Percentiles rank a stretch among this genome's conserved stretches.
phyloP scores from a whole-genome alignment of 1,284 basidiomycete genomes.

The Moesziomyces sp. region DNA sequence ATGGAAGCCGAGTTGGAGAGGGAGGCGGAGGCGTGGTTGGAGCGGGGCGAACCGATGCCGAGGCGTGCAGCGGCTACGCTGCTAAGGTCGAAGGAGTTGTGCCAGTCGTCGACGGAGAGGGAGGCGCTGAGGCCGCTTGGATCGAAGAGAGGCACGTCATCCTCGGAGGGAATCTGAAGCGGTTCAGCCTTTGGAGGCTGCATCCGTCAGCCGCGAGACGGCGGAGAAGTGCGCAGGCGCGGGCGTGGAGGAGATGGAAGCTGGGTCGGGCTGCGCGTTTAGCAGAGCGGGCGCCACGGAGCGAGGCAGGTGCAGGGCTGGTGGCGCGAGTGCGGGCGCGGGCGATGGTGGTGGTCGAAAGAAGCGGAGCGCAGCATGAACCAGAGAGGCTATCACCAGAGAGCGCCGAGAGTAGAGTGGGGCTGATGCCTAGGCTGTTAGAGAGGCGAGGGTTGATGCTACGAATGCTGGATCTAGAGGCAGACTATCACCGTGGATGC shows the following conservation, averaged over 20 bases:
- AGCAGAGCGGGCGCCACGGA: neutral
- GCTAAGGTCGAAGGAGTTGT: slow-evolving; percentile 40
- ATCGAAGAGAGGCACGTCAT: slow-evolving; percentile 49
- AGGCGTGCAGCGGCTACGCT: slow-evolving; percentile 48
- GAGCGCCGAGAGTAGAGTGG: no score
- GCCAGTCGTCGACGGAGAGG: slow-evolving; percentile 50
- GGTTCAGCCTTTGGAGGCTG: slow-evolving; percentile 35
- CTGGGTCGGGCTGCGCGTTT: neutral
- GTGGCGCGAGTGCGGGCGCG: no score
- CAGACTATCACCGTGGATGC: no score
- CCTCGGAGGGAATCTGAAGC: slow-evolving; percentile 48
- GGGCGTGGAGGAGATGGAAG: slow-evolving; percentile 1
- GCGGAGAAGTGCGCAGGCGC: slow-evolving; percentile 16
- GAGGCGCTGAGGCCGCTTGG: slow-evolving; percentile 51
- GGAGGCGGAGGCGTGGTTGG: slow-evolving; percentile 24
- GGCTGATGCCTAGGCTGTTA: no score
- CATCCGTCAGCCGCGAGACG: slow-evolving; percentile 37
- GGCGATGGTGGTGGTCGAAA: no score
- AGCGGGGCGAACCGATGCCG: slow-evolving; percentile 40
- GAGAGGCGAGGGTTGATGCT: no score
- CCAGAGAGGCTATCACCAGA: no score
- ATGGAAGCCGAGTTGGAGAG: slow-evolving; percentile 25
- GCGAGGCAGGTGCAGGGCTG: neutral
- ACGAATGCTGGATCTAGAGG: no score
- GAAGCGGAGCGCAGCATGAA: no score